These are phyloP conservation scores for Blastobotrys americana DNA, from an alignment of 805 yeast species.

Conservation along the genomic window DNA sequence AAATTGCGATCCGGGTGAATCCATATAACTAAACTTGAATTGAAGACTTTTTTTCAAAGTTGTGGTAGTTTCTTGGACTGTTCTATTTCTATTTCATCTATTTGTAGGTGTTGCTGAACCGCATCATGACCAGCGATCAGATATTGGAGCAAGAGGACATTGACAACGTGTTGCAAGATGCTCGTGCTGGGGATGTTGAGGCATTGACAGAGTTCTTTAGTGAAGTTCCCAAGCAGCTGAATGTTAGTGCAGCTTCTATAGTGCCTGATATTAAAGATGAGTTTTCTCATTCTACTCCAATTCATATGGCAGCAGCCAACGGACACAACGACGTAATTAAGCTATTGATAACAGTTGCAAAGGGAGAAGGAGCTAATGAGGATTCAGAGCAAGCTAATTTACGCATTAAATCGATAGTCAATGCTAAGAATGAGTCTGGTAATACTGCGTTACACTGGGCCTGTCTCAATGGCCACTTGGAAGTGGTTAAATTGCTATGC, in stretches of 20 bases:
- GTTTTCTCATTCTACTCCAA: slow-evolving; percentile 59
- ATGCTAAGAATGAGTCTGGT: slow-evolving; percentile 65
- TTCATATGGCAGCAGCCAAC: slow-evolving; percentile 95
- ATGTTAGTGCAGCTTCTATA: slow-evolving; percentile 23
- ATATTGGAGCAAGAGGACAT: slow-evolving; percentile 55
- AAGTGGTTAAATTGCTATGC: slow-evolving; percentile 59
- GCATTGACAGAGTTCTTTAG: slow-evolving; percentile 61
- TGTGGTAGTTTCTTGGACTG: too few relatives aligned
- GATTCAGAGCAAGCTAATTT: slow-evolving; percentile 31
- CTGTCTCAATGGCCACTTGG: slow-evolving; percentile 74
- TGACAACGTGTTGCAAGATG: slow-evolving; percentile 74
- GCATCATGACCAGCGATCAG: neutral
- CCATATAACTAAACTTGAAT: too few relatives aligned
- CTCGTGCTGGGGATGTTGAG: slow-evolving; percentile 83
- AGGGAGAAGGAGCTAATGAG: slow-evolving; percentile 3
- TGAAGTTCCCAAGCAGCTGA: slow-evolving; percentile 15
- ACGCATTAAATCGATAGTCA: slow-evolving; percentile 36
- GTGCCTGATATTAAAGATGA: slow-evolving; percentile 51
- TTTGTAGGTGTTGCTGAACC: too few relatives aligned
- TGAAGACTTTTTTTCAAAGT: too few relatives aligned
- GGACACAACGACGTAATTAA: slow-evolving; percentile 67
- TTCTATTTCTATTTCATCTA: too few relatives aligned
- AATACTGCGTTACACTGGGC: slow-evolving; percentile 98
- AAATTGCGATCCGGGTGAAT: too few relatives aligned
- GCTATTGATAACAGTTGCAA: slow-evolving; percentile 6